These are phyloP conservation scores for Lodderomyces beijingensis DNA, from an alignment of 1,139 yeast genomes.

Conservation along the genomic window DNA sequence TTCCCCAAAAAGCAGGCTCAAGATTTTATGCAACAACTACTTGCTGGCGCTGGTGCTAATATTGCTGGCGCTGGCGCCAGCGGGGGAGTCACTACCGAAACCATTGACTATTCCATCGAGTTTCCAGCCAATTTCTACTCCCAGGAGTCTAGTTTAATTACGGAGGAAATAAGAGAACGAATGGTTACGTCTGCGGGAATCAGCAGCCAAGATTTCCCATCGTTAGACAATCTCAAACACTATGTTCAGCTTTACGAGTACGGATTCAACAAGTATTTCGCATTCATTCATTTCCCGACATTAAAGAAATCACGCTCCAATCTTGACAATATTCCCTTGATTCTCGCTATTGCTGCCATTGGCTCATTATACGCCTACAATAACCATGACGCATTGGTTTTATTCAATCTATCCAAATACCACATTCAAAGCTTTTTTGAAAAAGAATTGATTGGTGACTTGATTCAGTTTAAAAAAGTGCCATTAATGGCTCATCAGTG, in stretches of 20 bases:
- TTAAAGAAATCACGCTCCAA: slow-evolving; percentile 51
- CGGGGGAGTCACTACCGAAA: slow-evolving; percentile 1
- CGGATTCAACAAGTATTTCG: slow-evolving; percentile 76
- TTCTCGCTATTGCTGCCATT: slow-evolving; percentile 80
- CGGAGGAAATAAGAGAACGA: slow-evolving; percentile 48
- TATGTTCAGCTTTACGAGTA: slow-evolving; percentile 67
- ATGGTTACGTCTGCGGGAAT: slow-evolving; percentile 53
- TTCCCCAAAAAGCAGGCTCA: slow-evolving; percentile 9
- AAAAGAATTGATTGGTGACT: slow-evolving; percentile 42
- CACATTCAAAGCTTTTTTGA: slow-evolving; percentile 77
- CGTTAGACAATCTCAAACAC: slow-evolving; percentile 66
- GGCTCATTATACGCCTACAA: slow-evolving; percentile 88
- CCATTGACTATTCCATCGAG: slow-evolving; percentile 10
- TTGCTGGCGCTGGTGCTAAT: slow-evolving; percentile 4
- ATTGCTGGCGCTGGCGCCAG: slow-evolving; percentile 1
- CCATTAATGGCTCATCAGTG: slow-evolving; percentile 91
- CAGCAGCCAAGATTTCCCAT: slow-evolving; percentile 58
- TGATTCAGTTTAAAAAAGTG: slow-evolving; percentile 53
- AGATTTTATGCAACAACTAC: slow-evolving; percentile 9
- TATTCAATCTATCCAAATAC: slow-evolving; percentile 75
- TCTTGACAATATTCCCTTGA: slow-evolving; percentile 65
- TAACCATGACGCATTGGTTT: slow-evolving; percentile 66
- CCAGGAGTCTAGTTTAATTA: slow-evolving; percentile 27
- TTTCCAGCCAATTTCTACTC: slow-evolving; percentile 11
- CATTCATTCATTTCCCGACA: slow-evolving; percentile 76